Conservation (phyloP, 202 grass and related monocot species). For the Setaria italica region DNA sequence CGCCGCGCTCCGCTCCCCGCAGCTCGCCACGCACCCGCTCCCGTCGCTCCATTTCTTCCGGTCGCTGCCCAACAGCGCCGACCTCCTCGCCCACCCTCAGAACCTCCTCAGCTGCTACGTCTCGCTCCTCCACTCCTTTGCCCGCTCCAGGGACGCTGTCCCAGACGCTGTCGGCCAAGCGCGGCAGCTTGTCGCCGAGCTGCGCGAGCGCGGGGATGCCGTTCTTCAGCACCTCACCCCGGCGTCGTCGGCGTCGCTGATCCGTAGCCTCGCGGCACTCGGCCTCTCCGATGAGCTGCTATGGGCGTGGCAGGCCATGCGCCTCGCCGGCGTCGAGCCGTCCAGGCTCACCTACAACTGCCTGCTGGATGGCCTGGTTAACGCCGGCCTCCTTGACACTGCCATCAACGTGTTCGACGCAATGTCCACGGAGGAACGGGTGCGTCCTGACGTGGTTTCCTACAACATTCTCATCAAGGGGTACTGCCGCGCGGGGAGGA, state of each 20-base stretch:
- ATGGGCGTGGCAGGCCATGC: slow-evolving; percentile 80
- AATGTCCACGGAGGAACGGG: slow-evolving; percentile 56
- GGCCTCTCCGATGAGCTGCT: slow-evolving; percentile 77
- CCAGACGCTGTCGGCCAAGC: slow-evolving; percentile 19
- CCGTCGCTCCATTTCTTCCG: slow-evolving; percentile 76
- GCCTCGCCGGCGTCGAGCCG: slow-evolving; percentile 58
- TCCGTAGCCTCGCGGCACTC: slow-evolving; percentile 72
- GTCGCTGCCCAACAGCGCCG: slow-evolving; percentile 50
- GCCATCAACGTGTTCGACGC: slow-evolving; percentile 84
- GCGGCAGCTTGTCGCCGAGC: slow-evolving; percentile 59
- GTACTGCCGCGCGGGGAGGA: slow-evolving; percentile 63
- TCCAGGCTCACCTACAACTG: slow-evolving; percentile 88
- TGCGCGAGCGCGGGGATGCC: slow-evolving; percentile 49
- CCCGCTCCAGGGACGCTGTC: slow-evolving; percentile 20
- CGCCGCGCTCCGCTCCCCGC: slow-evolving; percentile 57
- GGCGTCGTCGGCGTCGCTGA: slow-evolving; percentile 57
- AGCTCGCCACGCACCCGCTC: slow-evolving; percentile 57
- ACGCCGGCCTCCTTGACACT: slow-evolving; percentile 66
- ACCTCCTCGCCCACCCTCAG: slow-evolving; percentile 58
- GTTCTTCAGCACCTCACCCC: slow-evolving; percentile 45
- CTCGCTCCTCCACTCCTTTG: slow-evolving; percentile 69
- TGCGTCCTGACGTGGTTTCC: slow-evolving; percentile 69
- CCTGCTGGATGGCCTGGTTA: slow-evolving; percentile 83
- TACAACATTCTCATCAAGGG: slow-evolving; percentile 91
- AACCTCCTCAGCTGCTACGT: slow-evolving; percentile 66